Evolutionary conservation across 2,329 filamentous ascomycete genomes (phyloP).

Genomic region (Xylaria digitata): DNA sequence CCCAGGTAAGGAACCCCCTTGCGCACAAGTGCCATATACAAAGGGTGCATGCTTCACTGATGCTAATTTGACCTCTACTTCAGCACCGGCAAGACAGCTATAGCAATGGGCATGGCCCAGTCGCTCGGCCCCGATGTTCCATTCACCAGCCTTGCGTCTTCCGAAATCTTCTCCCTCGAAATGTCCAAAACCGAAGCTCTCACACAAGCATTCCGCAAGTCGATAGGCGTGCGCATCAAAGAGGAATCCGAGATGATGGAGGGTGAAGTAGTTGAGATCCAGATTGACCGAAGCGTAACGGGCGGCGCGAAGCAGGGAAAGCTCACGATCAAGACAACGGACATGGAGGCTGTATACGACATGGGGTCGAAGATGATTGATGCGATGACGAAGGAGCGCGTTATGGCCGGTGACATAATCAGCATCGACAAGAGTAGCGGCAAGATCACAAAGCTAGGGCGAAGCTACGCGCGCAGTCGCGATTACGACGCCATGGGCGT

Average conservation of each 20-base stretch:
- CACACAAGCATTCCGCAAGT: conserved; percentile 98
- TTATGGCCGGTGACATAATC: conserved; percentile 98
- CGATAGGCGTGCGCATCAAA: conserved; percentile 97
- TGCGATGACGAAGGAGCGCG: conserved; percentile 98
- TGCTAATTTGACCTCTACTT: conserved; percentile 33
- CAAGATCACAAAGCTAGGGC: conserved; percentile 96
- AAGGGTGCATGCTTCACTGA: not conserved
- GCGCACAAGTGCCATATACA: too few relatives aligned
- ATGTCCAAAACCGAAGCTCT: conserved; percentile 99
- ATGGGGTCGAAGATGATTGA: conserved; percentile 99
- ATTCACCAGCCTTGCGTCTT: conserved; percentile 94
- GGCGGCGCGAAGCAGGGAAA: conserved; percentile 98
- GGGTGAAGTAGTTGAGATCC: conserved; percentile 98
- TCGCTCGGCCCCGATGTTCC: conserved; percentile 93
- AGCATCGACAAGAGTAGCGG: conserved; percentile 98
- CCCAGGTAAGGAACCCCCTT: conserved; percentile 69
- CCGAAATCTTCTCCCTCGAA: conserved; percentile 97
- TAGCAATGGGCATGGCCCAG: conserved; percentile 99
- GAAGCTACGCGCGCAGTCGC: conserved; percentile 92
- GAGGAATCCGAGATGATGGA: conserved; percentile 99
- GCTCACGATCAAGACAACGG: conserved; percentile 98
- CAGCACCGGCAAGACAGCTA: conserved; percentile 97
- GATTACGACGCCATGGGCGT: conserved; percentile 99
- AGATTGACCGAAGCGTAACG: conserved; percentile 96
- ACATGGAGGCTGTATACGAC: conserved; percentile 99